These are phyloP conservation scores for Pseudisothecium myosuroides DNA, from an alignment of 225 moss, liverwort and hornwort genomes.

Conservation along the genomic window DNA sequence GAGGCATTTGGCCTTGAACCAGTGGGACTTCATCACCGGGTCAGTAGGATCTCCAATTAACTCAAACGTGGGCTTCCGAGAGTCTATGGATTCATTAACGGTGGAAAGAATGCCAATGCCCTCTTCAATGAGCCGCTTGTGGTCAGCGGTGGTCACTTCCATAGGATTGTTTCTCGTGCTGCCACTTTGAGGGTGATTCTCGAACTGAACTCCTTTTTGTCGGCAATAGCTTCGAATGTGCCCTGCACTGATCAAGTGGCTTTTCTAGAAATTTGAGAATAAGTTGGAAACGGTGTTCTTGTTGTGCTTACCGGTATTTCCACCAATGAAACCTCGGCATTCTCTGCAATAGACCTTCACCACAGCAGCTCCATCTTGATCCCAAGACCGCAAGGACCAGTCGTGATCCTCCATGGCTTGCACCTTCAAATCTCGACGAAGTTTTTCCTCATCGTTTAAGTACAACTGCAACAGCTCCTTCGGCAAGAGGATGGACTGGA, in stretches of 20 bases:
- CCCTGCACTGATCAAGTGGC: fast-evolving
- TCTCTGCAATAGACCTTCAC: neutral
- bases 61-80: too few species aligned
- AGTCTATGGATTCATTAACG: too few species aligned
- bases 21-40: too few species aligned
- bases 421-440: neutral
- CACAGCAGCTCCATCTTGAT: fast-evolving
- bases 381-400: fast-evolving
- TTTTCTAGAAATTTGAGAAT: neutral
- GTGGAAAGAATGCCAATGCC: too few species aligned
- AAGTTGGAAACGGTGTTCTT: neutral
- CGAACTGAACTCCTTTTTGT: fast-evolving
- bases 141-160: fast-evolving
- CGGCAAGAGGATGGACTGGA: fast-evolving
- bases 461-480: fast-evolving
- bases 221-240: fast-evolving
- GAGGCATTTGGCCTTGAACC: too few species aligned
- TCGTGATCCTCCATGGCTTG: neutral
- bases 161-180: neutral
- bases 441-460: fast-evolving
- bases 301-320: neutral
- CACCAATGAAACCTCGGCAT: fast-evolving
- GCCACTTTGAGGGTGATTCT: neutral
- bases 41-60: too few species aligned
- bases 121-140: neutral